Percentiles rank a stretch among this genome's conserved stretches.
These are phyloP conservation scores for Dictyostelium capitatum DNA, from an alignment of 78 protist species.

Conservation along the genomic window DNA sequence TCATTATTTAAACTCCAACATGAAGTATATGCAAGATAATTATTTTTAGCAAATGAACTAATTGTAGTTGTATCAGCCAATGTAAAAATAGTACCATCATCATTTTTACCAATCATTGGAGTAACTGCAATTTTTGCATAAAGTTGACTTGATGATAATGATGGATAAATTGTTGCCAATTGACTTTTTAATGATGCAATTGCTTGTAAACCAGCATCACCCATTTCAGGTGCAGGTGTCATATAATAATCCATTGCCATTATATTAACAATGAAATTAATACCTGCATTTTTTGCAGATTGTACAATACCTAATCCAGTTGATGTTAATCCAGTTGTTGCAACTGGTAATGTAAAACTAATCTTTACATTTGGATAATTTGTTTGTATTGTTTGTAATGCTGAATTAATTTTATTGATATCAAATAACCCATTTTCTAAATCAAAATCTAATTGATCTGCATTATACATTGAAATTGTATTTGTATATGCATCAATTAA, in stretches of 20 bases:
- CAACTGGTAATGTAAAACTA: not conserved
- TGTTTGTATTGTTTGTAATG: not conserved
- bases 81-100: not conserved
- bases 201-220: too few relatives aligned
- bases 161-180: not conserved
- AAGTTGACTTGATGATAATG: too few relatives aligned
- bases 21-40: not conserved
- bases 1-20: slow-evolving; percentile 9
- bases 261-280: not conserved
- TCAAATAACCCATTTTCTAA: not conserved
- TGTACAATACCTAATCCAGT: not conserved
- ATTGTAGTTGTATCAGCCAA: not conserved
- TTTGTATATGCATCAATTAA: not conserved
- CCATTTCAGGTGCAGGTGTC: too few relatives aligned
- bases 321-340: not conserved
- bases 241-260: not conserved
- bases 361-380: not conserved
- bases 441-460: slow-evolving; percentile 1
- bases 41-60: not conserved
- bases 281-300: not conserved
- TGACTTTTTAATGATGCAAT: not conserved
- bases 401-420: not conserved
- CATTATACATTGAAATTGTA: not conserved
- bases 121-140: slow-evolving; percentile 8
- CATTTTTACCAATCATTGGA: slow-evolving; percentile 25